These are phyloP conservation scores for Citrus australasica DNA, from an alignment of 345 rosid species.

Conservation along the genomic window DNA sequence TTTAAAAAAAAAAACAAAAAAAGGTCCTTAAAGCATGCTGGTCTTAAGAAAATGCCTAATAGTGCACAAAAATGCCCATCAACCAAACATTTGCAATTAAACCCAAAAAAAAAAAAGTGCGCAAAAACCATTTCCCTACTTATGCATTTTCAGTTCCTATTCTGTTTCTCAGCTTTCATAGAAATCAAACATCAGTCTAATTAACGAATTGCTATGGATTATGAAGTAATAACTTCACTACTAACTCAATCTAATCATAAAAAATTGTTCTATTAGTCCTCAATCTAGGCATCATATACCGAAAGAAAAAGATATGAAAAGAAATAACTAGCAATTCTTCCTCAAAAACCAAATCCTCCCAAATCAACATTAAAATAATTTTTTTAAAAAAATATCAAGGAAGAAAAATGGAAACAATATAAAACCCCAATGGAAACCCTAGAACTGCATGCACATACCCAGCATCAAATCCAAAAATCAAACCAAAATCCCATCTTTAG, in stretches of 20 bases:
- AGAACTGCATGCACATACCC: not conserved
- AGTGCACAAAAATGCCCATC: not conserved
- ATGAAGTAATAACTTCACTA: not conserved
- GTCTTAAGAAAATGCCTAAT: not conserved
- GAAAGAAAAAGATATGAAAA: not conserved
- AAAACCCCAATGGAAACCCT: not conserved
- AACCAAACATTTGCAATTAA: not conserved
- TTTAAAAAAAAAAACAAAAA: not conserved
- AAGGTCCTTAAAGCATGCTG: not conserved
- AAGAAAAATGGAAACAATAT: not conserved
- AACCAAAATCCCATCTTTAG: slow-evolving; percentile 8
- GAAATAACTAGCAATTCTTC: not conserved
- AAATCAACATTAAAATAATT: not conserved
- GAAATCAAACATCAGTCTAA: not conserved
- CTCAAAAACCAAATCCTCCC: not conserved
- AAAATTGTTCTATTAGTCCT: not conserved
- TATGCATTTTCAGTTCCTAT: not conserved
- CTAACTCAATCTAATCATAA: not conserved
- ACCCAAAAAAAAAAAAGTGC: not conserved
- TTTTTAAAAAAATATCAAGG: not conserved
- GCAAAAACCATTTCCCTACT: not conserved
- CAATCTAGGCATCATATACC: not conserved
- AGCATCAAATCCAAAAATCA: slow-evolving; percentile 7
- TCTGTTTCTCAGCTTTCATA: not conserved
- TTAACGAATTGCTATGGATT: not conserved